These are phyloP conservation scores for Brettanomyces anomalus DNA, from an alignment of 805 yeast genomes.

Conservation along the genomic window DNA sequence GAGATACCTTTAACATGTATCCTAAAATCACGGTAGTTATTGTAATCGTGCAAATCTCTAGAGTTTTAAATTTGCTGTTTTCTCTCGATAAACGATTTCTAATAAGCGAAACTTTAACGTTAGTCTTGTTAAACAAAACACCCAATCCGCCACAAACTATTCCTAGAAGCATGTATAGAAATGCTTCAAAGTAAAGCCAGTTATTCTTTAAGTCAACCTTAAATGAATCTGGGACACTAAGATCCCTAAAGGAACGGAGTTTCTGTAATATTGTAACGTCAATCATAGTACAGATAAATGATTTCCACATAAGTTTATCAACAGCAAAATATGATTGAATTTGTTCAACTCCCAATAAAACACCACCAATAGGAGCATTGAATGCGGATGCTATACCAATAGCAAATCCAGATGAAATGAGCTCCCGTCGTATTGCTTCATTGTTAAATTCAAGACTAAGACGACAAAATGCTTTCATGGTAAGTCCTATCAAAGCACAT, in stretches of 20 bases:
- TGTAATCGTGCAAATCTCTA: conserved; percentile 43
- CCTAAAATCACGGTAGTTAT: conserved; percentile 41
- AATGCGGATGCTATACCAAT: conserved; percentile 82
- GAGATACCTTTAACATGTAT: conserved; percentile 28
- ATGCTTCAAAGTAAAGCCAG: conserved; percentile 63
- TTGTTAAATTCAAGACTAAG: conserved; percentile 23
- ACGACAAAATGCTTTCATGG: conserved; percentile 21
- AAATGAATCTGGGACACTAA: conserved; percentile 34
- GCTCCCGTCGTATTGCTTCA: conserved; percentile 58
- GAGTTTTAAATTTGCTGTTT: conserved; percentile 22
- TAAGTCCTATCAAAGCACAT: conserved; percentile 42
- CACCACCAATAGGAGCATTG: conserved; percentile 85
- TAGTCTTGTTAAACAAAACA: conserved; percentile 38
- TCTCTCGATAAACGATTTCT: conserved; percentile 20
- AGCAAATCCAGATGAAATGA: conserved; percentile 68
- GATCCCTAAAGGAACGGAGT: conserved; percentile 40
- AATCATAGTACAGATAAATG: conserved; percentile 71
- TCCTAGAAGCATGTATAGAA: conserved; percentile 70
- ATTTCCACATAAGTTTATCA: conserved; percentile 68
- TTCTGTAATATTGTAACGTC: conserved; percentile 53
- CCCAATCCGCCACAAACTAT: conserved; percentile 64
- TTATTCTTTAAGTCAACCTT: conserved; percentile 60
- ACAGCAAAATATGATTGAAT: conserved; percentile 56
- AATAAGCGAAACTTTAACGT: conserved; percentile 32
- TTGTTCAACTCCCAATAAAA: conserved; percentile 65